These are phyloP conservation scores for Elongisporangium prolatum DNA, from an alignment of 352 stramenopile species.

Conservation along the genomic window DNA sequence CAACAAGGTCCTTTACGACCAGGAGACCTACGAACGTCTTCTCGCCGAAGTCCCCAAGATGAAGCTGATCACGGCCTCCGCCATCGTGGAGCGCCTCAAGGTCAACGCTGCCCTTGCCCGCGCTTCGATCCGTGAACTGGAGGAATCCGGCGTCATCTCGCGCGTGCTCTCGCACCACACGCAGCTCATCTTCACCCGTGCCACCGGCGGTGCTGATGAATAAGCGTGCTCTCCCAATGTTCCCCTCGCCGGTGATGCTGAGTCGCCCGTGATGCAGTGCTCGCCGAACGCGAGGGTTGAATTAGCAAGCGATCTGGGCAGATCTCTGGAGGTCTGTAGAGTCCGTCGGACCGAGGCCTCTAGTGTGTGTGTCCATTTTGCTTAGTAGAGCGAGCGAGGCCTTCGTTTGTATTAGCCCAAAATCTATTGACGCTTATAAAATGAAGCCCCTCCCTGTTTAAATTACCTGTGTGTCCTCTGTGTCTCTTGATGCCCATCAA, in stretches of 20 bases:
- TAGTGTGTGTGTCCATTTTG: conserved; percentile 1
- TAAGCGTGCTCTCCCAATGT: conserved; percentile 19
- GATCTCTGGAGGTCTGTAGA: neutral
- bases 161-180: conserved; percentile 93
- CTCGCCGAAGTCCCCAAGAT: conserved; percentile 99
- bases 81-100: conserved; percentile 99
- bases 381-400: conserved; percentile 8
- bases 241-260: neutral
- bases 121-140: conserved; percentile 94
- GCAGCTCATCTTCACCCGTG: conserved; percentile 99
- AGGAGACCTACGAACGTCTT: conserved; percentile 98
- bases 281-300: neutral
- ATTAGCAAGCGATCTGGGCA: neutral
- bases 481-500: conserved; percentile 6
- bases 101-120: conserved; percentile 97
- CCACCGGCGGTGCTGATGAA: conserved; percentile 77
- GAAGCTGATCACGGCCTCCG: conserved; percentile 99
- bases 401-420: conserved; percentile 7
- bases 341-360: neutral
- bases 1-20: conserved; percentile 99
- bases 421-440: conserved; percentile 14
- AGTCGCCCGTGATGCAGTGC: neutral
- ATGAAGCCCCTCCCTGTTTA: conserved; percentile 62
- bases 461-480: conserved; percentile 25
- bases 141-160: conserved; percentile 95